Percentiles rank a stretch among this genome's conserved stretches.
phyloP scores from a whole-genome alignment of 129 eudicot species.

The Artemisia argyi region DNA sequence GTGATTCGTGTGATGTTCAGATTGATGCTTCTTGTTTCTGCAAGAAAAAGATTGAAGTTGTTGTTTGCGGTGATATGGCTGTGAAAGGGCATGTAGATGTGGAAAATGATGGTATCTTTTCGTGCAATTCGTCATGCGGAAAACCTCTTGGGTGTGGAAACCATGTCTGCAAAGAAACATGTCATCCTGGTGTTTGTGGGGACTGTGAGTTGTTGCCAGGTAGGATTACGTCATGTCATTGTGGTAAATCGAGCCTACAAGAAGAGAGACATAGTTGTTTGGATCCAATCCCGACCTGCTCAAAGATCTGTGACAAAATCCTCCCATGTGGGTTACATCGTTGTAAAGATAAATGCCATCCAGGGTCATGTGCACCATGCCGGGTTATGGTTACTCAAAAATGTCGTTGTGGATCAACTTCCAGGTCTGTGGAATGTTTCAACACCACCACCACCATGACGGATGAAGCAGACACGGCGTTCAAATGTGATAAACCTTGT shows the following conservation, averaged over 20 bases:
- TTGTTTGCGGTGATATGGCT: slow-evolving; percentile 84
- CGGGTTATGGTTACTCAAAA: slow-evolving; percentile 67
- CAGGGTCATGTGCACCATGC: slow-evolving; percentile 73
- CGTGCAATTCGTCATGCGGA: slow-evolving; percentile 65
- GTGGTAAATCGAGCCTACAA: slow-evolving; percentile 71
- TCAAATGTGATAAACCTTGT: slow-evolving; percentile 83
- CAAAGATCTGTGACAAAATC: slow-evolving; percentile 56
- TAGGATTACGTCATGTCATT: slow-evolving; percentile 68
- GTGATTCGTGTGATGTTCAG: slow-evolving; percentile 69
- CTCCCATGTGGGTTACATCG: slow-evolving; percentile 74
- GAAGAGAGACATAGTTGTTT: slow-evolving; percentile 65
- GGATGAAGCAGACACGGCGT: slow-evolving; percentile 34
- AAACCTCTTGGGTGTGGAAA: slow-evolving; percentile 74
- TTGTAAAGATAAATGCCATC: slow-evolving; percentile 71
- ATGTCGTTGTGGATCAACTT: slow-evolving; percentile 84
- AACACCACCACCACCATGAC: slow-evolving; percentile 31
- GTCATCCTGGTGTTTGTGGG: slow-evolving; percentile 95
- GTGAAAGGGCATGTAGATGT: slow-evolving; percentile 67
- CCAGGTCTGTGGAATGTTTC: slow-evolving; percentile 76
- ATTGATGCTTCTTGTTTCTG: slow-evolving; percentile 83
- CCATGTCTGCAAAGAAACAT: slow-evolving; percentile 66
- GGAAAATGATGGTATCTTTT: slow-evolving; percentile 73
- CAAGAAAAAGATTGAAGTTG: slow-evolving; percentile 63
- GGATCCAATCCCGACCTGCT: slow-evolving; percentile 86
- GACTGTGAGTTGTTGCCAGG: slow-evolving; percentile 80